Evolutionary conservation across 805 yeast genomes (phyloP).

Genomic region (Zygoascus tannicola): DNA sequence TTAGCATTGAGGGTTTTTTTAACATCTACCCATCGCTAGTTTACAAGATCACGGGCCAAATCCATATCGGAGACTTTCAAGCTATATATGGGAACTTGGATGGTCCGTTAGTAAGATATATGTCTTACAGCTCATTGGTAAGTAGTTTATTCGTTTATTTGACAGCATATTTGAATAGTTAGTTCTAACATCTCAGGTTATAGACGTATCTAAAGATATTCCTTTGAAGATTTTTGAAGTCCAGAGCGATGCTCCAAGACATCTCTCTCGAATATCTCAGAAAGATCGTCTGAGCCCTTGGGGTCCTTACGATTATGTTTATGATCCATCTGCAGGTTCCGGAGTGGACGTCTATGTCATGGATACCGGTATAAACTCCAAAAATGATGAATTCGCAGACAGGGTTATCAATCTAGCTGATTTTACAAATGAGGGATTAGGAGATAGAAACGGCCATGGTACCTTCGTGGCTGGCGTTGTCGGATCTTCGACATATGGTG

Average conservation of each 20-base stretch:
- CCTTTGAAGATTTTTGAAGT: conserved; percentile 46
- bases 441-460: conserved; percentile 79
- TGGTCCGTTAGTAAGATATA: conserved; percentile 8
- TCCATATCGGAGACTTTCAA: conserved; percentile 16
- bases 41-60: conserved; percentile 8
- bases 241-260: conserved; percentile 47
- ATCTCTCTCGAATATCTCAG: conserved; percentile 26
- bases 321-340: conserved; percentile 37
- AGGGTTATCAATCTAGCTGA: conserved; percentile 36
- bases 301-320: conserved; percentile 32
- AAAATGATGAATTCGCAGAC: conserved; percentile 30
- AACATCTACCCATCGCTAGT: conserved; percentile 16
- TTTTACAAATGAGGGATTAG: conserved; percentile 37
- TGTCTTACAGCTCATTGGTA: conserved; percentile 15
- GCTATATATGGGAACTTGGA: conserved; percentile 19
- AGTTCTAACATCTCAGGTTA: conserved; percentile 30
- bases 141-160: background rate
- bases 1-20: conserved; percentile 13
- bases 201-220: conserved; percentile 60
- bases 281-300: conserved; percentile 18
- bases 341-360: conserved; percentile 65
- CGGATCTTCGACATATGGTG: conserved; percentile 71
- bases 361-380: conserved; percentile 60
- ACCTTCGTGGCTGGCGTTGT: conserved; percentile 84
- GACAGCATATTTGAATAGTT: background rate